Evolutionary conservation across 192 early-diverging fungal genomes (phyloP).

Genomic region (Chytriomyces sp.): DNA sequence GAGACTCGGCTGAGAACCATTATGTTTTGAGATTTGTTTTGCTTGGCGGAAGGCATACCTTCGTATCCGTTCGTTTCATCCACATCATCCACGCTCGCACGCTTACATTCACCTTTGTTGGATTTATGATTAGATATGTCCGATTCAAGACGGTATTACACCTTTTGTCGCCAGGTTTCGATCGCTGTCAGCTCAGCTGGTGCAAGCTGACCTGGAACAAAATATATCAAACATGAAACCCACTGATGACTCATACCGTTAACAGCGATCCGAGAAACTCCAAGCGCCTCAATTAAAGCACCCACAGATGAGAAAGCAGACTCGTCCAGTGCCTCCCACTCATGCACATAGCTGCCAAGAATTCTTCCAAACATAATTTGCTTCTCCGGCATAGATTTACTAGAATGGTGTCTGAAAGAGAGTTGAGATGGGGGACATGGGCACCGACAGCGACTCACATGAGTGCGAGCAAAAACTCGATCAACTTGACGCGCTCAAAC

Average conservation of each 20-base stretch:
- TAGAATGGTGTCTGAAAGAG: conserved; percentile 25
- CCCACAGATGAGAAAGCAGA: background rate
- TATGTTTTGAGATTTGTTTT: background rate
- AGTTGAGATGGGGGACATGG: background rate
- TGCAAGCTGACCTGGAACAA: background rate
- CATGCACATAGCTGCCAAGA: conserved; percentile 12
- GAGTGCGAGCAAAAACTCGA: conserved; percentile 38
- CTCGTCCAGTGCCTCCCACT: conserved; percentile 22
- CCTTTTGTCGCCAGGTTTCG: background rate
- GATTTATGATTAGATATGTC: background rate
- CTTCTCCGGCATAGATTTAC: conserved; percentile 20
- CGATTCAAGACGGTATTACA: background rate
- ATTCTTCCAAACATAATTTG: conserved; percentile 19
- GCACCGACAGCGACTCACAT: conserved; percentile 6
- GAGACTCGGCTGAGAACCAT: conserved; percentile 1
- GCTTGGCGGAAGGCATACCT: conserved; percentile 9
- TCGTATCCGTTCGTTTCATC: conserved; percentile 15
- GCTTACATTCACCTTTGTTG: background rate
- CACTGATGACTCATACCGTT: background rate
- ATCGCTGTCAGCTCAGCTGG: background rate
- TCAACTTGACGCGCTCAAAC: conserved; percentile 29
- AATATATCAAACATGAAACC: background rate
- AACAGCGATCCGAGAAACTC: background rate
- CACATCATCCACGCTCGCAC: conserved; percentile 21
- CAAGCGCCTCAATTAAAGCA: background rate